phyloP scores from a whole-genome alignment of 495 filamentous ascomycete genomes.

The Tetracladium marchalianum region DNA sequence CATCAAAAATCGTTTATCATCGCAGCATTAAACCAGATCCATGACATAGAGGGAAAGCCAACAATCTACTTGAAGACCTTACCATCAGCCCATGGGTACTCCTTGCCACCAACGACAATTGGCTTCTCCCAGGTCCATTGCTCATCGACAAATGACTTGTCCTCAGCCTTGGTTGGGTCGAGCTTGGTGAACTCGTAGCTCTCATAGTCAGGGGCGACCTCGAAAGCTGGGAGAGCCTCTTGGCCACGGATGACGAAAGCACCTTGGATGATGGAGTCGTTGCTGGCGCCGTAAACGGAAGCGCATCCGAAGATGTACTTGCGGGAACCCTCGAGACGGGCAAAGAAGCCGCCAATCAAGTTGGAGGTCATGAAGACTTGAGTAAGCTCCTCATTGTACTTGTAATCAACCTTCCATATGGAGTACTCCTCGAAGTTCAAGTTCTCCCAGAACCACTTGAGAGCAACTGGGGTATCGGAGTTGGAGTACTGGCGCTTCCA shows the following conservation, averaged over 20 bases:
- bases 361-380: slow-evolving; percentile 97
- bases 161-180: slow-evolving; percentile 71
- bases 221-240: slow-evolving; percentile 76
- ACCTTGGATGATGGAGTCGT: slow-evolving; percentile 81
- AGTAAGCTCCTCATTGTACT: slow-evolving; percentile 97
- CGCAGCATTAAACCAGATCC: slow-evolving; percentile 6
- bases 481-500: slow-evolving; percentile 99
- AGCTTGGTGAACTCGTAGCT: slow-evolving; percentile 94
- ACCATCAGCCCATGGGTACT: slow-evolving; percentile 66
- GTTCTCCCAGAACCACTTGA: slow-evolving; percentile 99
- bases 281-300: slow-evolving; percentile 77
- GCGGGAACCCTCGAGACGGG: slow-evolving; percentile 91
- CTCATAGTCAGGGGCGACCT: slow-evolving; percentile 95
- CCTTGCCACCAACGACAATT: slow-evolving; percentile 67
- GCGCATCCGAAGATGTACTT: slow-evolving; percentile 96
- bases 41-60: slow-evolving; percentile 15
- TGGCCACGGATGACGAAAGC: slow-evolving; percentile 92
- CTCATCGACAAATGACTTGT: slow-evolving; percentile 75
- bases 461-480: slow-evolving; percentile 73
- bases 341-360: slow-evolving; percentile 94
- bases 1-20: slow-evolving; percentile 8
- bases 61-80: slow-evolving; percentile 95
- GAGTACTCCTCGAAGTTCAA: slow-evolving; percentile 89
- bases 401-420: slow-evolving; percentile 85
- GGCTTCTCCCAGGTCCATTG: slow-evolving; percentile 89